phyloP scores from a whole-genome alignment of 164 flowering plant species.

The Paratinospora sagittata region DNA sequence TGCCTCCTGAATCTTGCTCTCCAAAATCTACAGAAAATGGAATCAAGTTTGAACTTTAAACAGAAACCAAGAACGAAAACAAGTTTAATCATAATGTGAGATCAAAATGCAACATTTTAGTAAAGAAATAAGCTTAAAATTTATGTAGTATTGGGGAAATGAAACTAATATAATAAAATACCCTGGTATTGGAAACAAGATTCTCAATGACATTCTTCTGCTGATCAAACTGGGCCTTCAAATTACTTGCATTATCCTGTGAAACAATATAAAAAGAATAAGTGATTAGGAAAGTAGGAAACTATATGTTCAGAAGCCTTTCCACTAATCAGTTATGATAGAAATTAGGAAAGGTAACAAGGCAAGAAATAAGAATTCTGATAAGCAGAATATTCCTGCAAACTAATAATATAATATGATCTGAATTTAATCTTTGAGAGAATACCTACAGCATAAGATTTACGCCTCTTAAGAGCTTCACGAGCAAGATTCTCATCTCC shows the following conservation, averaged over 20 bases:
- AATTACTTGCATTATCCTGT: conserved; percentile 74
- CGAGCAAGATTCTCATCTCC: conserved; percentile 95
- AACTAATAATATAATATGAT: not conserved
- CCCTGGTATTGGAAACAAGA: conserved; percentile 84
- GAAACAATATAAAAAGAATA: not conserved
- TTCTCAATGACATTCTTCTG: conserved; percentile 69
- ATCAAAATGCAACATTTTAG: not conserved
- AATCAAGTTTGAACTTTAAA: not conserved
- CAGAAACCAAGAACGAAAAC: not conserved
- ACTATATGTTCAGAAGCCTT: too few relatives aligned
- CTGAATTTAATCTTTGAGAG: not conserved
- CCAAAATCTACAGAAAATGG: conserved; percentile 56
- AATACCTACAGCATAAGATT: conserved; percentile 72
- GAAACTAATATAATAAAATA: conserved; percentile 18
- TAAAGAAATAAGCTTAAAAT: not conserved
- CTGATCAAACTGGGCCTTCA: conserved; percentile 82
- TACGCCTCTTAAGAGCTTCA: conserved; percentile 84
- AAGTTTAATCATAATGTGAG: not conserved
- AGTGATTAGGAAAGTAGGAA: not conserved
- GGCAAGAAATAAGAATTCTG: too few relatives aligned
- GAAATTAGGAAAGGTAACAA: too few relatives aligned
- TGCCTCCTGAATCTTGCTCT: conserved; percentile 97
- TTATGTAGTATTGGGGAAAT: not conserved
- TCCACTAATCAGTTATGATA: too few relatives aligned
- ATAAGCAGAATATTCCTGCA: not conserved